Conservation (phyloP, 148 eudicot genomes). For the Nepenthes mirabilis region DNA sequence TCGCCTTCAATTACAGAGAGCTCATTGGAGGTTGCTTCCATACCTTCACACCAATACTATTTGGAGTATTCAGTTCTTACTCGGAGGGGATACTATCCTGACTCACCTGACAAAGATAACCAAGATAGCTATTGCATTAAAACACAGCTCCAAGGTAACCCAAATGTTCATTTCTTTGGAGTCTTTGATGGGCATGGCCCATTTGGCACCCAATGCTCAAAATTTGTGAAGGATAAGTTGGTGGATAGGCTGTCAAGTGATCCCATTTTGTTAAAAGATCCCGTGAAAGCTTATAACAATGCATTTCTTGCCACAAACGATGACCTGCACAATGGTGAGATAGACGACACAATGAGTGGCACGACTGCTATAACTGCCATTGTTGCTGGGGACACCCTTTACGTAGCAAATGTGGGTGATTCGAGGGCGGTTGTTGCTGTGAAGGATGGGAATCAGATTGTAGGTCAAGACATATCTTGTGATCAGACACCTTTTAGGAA, state of each 20-base stretch:
- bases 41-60: slow-evolving; percentile 59
- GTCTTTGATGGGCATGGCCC: slow-evolving; percentile 97
- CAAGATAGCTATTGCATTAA: slow-evolving; percentile 74
- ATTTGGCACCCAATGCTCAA: slow-evolving; percentile 65
- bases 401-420: slow-evolving; percentile 95
- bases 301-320: slow-evolving; percentile 65
- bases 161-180: slow-evolving; percentile 84
- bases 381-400: slow-evolving; percentile 60
- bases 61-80: slow-evolving; percentile 66
- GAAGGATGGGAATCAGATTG: slow-evolving; percentile 40
- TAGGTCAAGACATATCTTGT: slow-evolving; percentile 58
- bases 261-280: slow-evolving; percentile 47
- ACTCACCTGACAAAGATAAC: slow-evolving; percentile 67
- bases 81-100: slow-evolving; percentile 70
- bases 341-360: slow-evolving; percentile 93
- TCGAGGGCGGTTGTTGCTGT: slow-evolving; percentile 82
- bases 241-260: slow-evolving; percentile 49
- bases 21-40: slow-evolving; percentile 29
- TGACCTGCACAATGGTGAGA: slow-evolving; percentile 61
- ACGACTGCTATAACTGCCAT: slow-evolving; percentile 93
- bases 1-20: slow-evolving; percentile 25
- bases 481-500: slow-evolving; percentile 94
- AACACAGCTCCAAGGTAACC: slow-evolving; percentile 54
- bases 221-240: slow-evolving; percentile 64
- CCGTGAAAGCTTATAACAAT: slow-evolving; percentile 51